These are phyloP conservation scores for Colletotrichum costaricense DNA, from an alignment of 2,329 filamentous ascomycete genomes.

Conservation along the genomic window DNA sequence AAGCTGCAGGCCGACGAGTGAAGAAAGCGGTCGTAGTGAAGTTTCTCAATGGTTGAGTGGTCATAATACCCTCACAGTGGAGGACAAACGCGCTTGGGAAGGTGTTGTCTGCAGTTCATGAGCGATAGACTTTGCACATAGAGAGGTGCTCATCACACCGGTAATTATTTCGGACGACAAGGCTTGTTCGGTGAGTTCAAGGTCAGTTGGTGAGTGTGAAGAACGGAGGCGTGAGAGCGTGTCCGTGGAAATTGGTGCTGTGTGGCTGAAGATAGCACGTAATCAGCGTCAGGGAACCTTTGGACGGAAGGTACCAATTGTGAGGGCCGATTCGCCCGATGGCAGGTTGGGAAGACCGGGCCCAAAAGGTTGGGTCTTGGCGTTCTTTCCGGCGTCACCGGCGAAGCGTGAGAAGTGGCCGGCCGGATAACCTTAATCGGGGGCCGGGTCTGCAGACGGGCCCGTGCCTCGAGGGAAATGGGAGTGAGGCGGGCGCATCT, in stretches of 20 bases:
- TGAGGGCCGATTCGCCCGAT: background rate
- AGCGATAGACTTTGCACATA: background rate
- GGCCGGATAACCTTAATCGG: constrained; percentile 28
- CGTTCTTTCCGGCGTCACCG: background rate
- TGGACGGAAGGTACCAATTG: background rate
- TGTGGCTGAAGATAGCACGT: background rate
- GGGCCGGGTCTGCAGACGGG: constrained; percentile 2
- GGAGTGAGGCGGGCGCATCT: background rate
- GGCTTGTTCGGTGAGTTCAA: too few species aligned
- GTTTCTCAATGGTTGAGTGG: too few species aligned
- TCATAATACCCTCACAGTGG: too few species aligned
- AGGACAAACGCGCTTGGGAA: too few species aligned
- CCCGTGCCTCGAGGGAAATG: background rate
- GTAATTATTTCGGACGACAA: background rate
- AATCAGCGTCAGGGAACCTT: background rate
- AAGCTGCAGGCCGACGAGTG: background rate
- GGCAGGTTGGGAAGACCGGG: background rate
- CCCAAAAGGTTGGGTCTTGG: background rate
- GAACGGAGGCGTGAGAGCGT: background rate
- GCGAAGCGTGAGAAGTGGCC: background rate
- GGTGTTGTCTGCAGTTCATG: too few species aligned
- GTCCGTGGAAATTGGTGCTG: too few species aligned
- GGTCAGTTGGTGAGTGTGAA: background rate
- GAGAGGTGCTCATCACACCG: background rate
- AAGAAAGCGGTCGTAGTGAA: too few species aligned